phyloP scores from a whole-genome alignment of 495 filamentous ascomycete species.

The Penicilliopsis zonata region DNA sequence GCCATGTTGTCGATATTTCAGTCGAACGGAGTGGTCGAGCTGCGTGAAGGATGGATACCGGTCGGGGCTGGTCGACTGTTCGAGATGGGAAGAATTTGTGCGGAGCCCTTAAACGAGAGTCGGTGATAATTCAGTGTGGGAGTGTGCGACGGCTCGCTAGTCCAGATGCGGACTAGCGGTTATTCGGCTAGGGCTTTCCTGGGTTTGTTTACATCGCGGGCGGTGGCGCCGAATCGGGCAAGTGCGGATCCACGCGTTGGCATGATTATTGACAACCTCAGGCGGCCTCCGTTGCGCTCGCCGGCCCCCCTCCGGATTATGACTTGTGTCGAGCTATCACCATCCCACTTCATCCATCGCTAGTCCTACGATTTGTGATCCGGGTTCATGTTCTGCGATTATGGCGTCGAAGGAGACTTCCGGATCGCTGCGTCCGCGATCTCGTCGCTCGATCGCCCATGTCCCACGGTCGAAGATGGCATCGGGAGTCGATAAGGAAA shows the following conservation, averaged over 20 bases:
- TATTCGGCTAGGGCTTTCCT: slow-evolving; percentile 31
- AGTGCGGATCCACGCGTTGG: too few species aligned
- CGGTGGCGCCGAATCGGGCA: neutral
- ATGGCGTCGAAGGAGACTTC: slow-evolving; percentile 31
- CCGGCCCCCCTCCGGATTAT: too few species aligned
- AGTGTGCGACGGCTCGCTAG: slow-evolving; percentile 28
- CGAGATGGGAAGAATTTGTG: slow-evolving; percentile 30
- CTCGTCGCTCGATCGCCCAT: slow-evolving; percentile 70
- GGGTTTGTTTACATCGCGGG: slow-evolving; percentile 30
- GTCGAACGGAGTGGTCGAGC: slow-evolving; percentile 28
- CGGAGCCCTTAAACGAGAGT: slow-evolving; percentile 5
- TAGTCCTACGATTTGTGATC: neutral
- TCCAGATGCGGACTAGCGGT: slow-evolving; percentile 17
- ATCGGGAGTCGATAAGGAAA: slow-evolving; percentile 51
- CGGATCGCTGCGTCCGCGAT: slow-evolving; percentile 34
- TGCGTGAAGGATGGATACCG: slow-evolving; percentile 19
- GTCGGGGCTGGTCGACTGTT: slow-evolving; percentile 25
- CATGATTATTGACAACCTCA: slow-evolving; percentile 1
- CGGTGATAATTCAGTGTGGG: slow-evolving; percentile 25
- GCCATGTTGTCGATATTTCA: slow-evolving; percentile 72
- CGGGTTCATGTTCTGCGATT: slow-evolving; percentile 7
- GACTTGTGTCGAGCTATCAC: neutral
- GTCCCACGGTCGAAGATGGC: slow-evolving; percentile 39
- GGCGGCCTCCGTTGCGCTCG: too few species aligned
- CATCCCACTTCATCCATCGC: neutral